A percentile compares a stretch with the other conserved stretches of the same genome.
These are phyloP conservation scores for Yamadazyma jaroonii DNA, from an alignment of 1,139 yeast species.

Conservation along the genomic window DNA sequence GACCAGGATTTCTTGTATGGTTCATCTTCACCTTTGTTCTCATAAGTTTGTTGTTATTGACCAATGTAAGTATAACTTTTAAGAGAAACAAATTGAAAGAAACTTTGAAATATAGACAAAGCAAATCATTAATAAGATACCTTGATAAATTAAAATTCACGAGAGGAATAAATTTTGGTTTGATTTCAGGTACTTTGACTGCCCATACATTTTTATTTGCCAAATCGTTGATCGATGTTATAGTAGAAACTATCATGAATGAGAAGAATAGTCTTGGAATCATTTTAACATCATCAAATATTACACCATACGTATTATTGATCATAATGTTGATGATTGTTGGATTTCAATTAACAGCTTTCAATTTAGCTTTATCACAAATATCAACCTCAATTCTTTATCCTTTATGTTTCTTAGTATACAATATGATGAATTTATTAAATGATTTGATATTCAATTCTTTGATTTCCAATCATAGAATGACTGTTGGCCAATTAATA, in stretches of 20 bases:
- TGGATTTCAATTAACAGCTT: slow-evolving; percentile 68
- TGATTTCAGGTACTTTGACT: slow-evolving; percentile 73
- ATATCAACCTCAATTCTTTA: slow-evolving; percentile 77
- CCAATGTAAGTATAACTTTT: slow-evolving; percentile 19
- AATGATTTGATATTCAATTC: slow-evolving; percentile 64
- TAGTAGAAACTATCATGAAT: slow-evolving; percentile 44
- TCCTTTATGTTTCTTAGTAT: slow-evolving; percentile 83
- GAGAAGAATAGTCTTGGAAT: slow-evolving; percentile 21
- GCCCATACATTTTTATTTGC: slow-evolving; percentile 87
- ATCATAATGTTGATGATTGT: slow-evolving; percentile 62
- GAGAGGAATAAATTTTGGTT: slow-evolving; percentile 63
- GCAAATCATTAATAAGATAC: slow-evolving; percentile 10
- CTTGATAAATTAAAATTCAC: slow-evolving; percentile 24
- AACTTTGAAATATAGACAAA: slow-evolving; percentile 12
- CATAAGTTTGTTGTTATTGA: slow-evolving; percentile 23
- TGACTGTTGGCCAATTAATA: slow-evolving; percentile 28
- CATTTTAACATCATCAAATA: slow-evolving; percentile 20
- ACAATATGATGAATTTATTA: slow-evolving; percentile 68
- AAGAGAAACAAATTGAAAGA: slow-evolving; percentile 14
- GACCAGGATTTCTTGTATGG: slow-evolving; percentile 35
- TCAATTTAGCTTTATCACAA: slow-evolving; percentile 70
- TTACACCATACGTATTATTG: slow-evolving; percentile 51
- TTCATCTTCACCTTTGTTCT: slow-evolving; percentile 33
- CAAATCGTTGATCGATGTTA: slow-evolving; percentile 73
- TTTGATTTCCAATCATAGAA: slow-evolving; percentile 25